Evolutionary conservation across 345 rosid species (phyloP).

Genomic region (Bruguiera gymnorhiza): DNA sequence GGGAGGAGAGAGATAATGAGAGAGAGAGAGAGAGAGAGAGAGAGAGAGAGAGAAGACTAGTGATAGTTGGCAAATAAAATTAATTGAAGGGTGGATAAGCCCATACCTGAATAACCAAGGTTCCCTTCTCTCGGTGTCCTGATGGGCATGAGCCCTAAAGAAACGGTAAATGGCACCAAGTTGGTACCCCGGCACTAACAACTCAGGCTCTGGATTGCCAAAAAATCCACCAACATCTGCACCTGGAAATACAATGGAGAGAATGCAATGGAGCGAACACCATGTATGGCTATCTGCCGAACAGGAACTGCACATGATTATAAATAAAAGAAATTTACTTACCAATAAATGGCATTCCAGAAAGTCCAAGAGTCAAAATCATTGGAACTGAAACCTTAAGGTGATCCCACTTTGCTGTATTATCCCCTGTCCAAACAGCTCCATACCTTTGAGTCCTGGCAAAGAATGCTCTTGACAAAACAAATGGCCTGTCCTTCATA

Average conservation of each 20-base stretch:
- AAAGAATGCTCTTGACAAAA: slow-evolving; percentile 89
- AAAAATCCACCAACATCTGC: slow-evolving; percentile 98
- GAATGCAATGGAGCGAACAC: neutral
- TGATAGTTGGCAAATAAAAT: neutral
- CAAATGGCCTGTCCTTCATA: slow-evolving; percentile 93
- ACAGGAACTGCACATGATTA: neutral
- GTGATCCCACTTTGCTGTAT: slow-evolving; percentile 92
- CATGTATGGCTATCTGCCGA: neutral
- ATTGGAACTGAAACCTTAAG: slow-evolving; percentile 94
- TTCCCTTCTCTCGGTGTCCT: slow-evolving; percentile 92
- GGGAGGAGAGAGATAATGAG: too few species aligned
- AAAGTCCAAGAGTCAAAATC: slow-evolving; percentile 80
- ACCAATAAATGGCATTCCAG: slow-evolving; percentile 89
- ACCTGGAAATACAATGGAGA: slow-evolving; percentile 41
- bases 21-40: too few species aligned
- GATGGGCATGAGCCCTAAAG: slow-evolving; percentile 97
- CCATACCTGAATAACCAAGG: slow-evolving; percentile 95
- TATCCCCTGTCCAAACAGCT: slow-evolving; percentile 97
- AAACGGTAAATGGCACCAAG: slow-evolving; percentile 97
- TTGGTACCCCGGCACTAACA: slow-evolving; percentile 95
- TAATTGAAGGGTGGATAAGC: neutral
- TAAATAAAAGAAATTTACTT: slow-evolving; percentile 11
- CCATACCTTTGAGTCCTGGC: slow-evolving; percentile 95
- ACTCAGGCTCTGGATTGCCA: slow-evolving; percentile 90
- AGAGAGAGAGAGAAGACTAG: too few species aligned